Conservation (phyloP, 116 monocot genomes). For the Cymodocea nodosa region DNA sequence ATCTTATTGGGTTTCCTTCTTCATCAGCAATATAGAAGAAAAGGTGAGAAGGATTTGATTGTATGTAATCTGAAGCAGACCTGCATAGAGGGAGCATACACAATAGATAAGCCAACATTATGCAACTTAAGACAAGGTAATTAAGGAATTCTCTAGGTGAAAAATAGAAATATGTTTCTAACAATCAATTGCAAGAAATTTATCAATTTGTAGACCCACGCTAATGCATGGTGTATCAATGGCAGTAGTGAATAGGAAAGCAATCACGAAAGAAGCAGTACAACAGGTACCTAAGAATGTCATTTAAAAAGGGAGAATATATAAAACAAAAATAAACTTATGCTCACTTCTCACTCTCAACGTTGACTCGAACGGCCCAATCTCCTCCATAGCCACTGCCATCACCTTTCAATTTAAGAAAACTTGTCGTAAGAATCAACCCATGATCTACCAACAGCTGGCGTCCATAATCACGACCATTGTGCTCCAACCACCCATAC, state of each 20-base stretch:
- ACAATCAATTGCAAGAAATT: too few relatives aligned
- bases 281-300: not conserved
- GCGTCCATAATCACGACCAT: constrained; percentile 84
- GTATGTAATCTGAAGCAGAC: constrained; percentile 25
- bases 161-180: too few relatives aligned
- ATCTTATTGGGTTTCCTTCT: constrained; percentile 43
- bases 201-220: too few relatives aligned
- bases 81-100: constrained; percentile 13
- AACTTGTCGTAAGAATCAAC: constrained; percentile 61
- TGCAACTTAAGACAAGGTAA: not conserved
- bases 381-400: constrained; percentile 91
- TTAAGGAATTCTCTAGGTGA: too few relatives aligned
- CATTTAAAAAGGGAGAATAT: not conserved
- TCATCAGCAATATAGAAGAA: constrained; percentile 96
- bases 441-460: constrained; percentile 67
- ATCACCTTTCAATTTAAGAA: constrained; percentile 56
- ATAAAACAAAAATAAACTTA: not conserved
- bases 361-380: constrained; percentile 72
- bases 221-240: too few relatives aligned
- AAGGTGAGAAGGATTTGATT: constrained; percentile 38
- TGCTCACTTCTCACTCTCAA: constrained; percentile 43
- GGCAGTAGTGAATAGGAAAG: too few relatives aligned
- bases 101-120: not conserved
- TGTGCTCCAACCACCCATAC: constrained; percentile 89
- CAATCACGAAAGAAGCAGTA: too few relatives aligned